Evolutionary conservation across 805 yeast genomes (phyloP).

Genomic region (Kodamaea kaohsiungensis): DNA sequence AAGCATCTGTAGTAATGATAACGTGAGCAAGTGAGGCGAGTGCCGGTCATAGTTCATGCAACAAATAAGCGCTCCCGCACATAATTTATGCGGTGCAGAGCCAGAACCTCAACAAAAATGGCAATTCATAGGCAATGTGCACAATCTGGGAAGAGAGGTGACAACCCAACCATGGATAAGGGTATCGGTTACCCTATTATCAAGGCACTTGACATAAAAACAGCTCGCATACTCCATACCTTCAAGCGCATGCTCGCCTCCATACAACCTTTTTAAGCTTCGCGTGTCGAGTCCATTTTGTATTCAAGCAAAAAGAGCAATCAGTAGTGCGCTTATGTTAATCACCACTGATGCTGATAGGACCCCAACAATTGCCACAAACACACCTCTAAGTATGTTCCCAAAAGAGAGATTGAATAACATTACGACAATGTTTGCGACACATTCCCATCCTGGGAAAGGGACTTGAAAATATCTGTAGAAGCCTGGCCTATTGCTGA

Average conservation of each 20-base stretch:
- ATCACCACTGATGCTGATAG: background rate
- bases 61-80: background rate
- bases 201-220: no score
- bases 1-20: background rate
- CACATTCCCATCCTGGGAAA: background rate
- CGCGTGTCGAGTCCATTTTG: background rate
- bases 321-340: background rate
- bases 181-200: no score
- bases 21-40: background rate
- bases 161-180: no score
- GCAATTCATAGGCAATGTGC: background rate
- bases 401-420: conserved; percentile 1
- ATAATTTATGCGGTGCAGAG: background rate
- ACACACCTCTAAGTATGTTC: background rate
- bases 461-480: background rate
- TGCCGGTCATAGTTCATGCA: background rate
- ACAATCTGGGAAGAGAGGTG: background rate
- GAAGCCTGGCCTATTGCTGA: background rate
- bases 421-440: background rate
- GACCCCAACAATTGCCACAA: background rate
- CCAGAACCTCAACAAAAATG: background rate
- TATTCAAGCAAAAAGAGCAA: background rate
- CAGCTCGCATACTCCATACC: no score
- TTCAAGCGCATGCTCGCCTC: background rate
- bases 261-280: background rate